A percentile compares a stretch with the other conserved stretches of the same genome.
These are phyloP conservation scores for Trichosporon sp. DNA, from an alignment of 1,284 basidiomycete genomes.

Conservation along the genomic window DNA sequence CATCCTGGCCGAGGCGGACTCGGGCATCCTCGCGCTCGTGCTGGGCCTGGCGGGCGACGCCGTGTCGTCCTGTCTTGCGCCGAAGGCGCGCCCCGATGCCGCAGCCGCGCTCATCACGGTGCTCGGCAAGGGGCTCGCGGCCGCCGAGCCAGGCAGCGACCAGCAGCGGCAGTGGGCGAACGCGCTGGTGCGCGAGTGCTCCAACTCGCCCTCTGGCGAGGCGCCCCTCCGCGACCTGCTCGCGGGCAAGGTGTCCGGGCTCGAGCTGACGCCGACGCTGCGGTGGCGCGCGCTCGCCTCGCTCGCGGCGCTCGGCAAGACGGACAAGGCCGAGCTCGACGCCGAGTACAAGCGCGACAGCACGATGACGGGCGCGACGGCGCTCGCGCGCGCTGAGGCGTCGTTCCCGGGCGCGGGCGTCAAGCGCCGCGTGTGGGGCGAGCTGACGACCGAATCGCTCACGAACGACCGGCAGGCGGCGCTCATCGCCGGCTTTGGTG, in stretches of 20 bases:
- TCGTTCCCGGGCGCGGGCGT: not conserved
- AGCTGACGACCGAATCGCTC: slow-evolving; percentile 3
- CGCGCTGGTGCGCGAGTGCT: not conserved
- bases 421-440: slow-evolving; percentile 9
- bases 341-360: slow-evolving; percentile 11
- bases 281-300: slow-evolving; percentile 9
- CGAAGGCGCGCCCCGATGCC: not conserved
- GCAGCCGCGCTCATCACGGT: not conserved
- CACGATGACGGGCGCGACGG: slow-evolving; percentile 13
- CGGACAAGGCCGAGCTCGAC: slow-evolving; percentile 6
- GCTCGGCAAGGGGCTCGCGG: not conserved
- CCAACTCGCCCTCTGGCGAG: not conserved
- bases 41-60: not conserved
- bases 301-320: slow-evolving; percentile 7
- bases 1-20: slow-evolving; percentile 1
- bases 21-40: slow-evolving; percentile 7
- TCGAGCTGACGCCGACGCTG: slow-evolving; percentile 12
- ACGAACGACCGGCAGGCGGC: slow-evolving; percentile 15
- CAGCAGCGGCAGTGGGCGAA: slow-evolving; percentile 12
- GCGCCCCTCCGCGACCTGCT: slow-evolving; percentile 2
- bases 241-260: not conserved
- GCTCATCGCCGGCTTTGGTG: slow-evolving; percentile 4
- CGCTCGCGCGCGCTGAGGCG: slow-evolving; percentile 5
- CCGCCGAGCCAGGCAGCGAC: slow-evolving; percentile 1
- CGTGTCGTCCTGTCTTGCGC: not conserved